A percentile compares a stretch with the other conserved stretches of the same genome.
Conservation (phyloP, 805 yeast species). For the Pichia insulana region DNA sequence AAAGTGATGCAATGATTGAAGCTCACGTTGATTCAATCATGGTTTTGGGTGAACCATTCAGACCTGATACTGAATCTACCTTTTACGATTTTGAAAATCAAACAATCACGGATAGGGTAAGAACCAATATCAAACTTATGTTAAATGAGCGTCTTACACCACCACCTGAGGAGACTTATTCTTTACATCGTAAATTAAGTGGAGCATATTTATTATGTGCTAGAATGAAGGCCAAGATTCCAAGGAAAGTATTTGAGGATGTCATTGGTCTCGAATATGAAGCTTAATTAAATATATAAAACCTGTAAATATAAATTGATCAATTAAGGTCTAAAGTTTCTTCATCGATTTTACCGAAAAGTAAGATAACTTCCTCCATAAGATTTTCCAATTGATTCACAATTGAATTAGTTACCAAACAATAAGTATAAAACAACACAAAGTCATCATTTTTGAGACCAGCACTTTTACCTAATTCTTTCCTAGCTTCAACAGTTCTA, state of each 20-base stretch:
- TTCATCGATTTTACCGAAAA: constrained; percentile 60
- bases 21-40: constrained; percentile 90
- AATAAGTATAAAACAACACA: constrained; percentile 66
- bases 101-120: constrained; percentile 89
- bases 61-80: constrained; percentile 41
- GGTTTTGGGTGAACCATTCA: constrained; percentile 89
- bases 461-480: constrained; percentile 22
- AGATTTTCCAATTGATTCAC: constrained; percentile 56
- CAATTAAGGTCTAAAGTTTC: constrained; percentile 41
- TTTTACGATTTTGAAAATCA: constrained; percentile 69
- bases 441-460: constrained; percentile 58
- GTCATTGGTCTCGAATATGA: constrained; percentile 49
- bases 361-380: constrained; percentile 42
- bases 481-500: constrained; percentile 19
- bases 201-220: constrained; percentile 92
- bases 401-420: constrained; percentile 61
- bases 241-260: constrained; percentile 65
- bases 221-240: constrained; percentile 71
- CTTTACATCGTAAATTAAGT: constrained; percentile 89
- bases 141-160: constrained; percentile 85
- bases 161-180: constrained; percentile 97
- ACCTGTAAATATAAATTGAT: constrained; percentile 1
- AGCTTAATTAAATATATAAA: too few species aligned
- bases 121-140: constrained; percentile 84
- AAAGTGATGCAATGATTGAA: constrained; percentile 74